phyloP scores from a whole-genome alignment of 2,329 filamentous ascomycete genomes.

The Fusarium chlamydosporum region DNA sequence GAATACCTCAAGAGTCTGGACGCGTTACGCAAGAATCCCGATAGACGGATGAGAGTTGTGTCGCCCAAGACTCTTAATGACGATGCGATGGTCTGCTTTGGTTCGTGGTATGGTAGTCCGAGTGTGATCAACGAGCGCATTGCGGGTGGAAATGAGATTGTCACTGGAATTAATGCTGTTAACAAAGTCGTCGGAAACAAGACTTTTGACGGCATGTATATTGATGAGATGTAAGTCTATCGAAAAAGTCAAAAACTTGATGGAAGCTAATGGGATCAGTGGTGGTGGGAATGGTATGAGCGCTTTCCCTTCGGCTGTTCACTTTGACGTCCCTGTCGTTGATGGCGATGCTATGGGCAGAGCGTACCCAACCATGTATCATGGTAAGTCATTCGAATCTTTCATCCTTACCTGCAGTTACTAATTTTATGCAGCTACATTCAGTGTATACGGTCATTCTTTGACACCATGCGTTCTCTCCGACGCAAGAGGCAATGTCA shows the following conservation, averaged over 20 bases:
- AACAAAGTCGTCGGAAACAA: slow-evolving; percentile 53
- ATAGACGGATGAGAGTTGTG: slow-evolving; percentile 59
- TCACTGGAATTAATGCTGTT: slow-evolving; percentile 55
- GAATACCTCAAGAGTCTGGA: slow-evolving; percentile 62
- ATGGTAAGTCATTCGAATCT: slow-evolving; percentile 41
- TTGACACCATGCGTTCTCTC: slow-evolving; percentile 57
- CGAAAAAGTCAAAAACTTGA: neutral
- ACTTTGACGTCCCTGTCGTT: slow-evolving; percentile 57
- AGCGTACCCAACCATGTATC: slow-evolving; percentile 58
- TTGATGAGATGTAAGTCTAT: slow-evolving; percentile 58
- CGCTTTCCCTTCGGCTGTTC: slow-evolving; percentile 52
- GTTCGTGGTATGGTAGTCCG: slow-evolving; percentile 62
- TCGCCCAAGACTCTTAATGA: slow-evolving; percentile 56
- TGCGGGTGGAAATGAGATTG: slow-evolving; percentile 56
- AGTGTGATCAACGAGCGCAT: slow-evolving; percentile 59
- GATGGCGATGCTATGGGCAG: slow-evolving; percentile 58
- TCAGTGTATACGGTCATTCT: slow-evolving; percentile 57
- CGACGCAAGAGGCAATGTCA: slow-evolving; percentile 56
- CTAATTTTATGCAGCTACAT: slow-evolving; percentile 49
- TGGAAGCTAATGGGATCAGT: slow-evolving; percentile 39
- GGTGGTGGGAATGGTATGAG: slow-evolving; percentile 59
- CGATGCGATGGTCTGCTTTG: slow-evolving; percentile 58
- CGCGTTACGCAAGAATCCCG: slow-evolving; percentile 53
- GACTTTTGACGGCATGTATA: slow-evolving; percentile 54
- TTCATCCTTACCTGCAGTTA: rapidly evolving